Percentiles rank a stretch among this genome's conserved stretches.
These are phyloP conservation scores for Podospora conica DNA, from an alignment of 495 filamentous ascomycete genomes.

Conservation along the genomic window DNA sequence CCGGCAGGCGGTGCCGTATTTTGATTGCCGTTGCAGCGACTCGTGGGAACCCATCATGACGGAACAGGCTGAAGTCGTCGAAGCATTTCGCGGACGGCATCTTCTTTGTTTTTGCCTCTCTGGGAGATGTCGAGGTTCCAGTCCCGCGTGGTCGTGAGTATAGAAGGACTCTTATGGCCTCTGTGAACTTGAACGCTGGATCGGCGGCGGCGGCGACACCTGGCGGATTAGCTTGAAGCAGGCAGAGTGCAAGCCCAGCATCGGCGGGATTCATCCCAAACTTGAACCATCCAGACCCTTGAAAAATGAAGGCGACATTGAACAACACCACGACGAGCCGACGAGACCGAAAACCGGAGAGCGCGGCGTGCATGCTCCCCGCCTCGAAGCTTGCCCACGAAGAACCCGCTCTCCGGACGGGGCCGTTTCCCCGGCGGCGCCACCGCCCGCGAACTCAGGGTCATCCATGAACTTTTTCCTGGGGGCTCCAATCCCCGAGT, in stretches of 20 bases:
- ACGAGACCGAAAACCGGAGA: neutral
- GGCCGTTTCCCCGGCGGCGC: neutral
- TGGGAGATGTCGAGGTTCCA: neutral
- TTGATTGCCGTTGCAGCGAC: neutral
- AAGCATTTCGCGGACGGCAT: neutral
- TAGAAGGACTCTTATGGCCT: neutral
- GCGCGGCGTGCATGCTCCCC: neutral
- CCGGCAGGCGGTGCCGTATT: neutral
- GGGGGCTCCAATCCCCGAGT: neutral
- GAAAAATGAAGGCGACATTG: neutral
- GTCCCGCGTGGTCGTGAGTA: neutral
- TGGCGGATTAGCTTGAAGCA: neutral
- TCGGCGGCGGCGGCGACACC: neutral
- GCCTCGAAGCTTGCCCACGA: neutral
- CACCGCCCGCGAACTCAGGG: neutral
- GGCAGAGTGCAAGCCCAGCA: neutral
- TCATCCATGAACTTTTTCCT: neutral
- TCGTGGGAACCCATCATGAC: neutral
- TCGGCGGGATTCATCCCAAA: neutral
- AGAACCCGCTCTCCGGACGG: neutral
- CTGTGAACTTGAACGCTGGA: neutral
- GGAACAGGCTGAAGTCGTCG: slow-evolving; percentile 5
- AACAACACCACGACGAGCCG: neutral
- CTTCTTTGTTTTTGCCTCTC: slow-evolving; percentile 1
- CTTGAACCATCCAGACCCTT: neutral